Conservation (phyloP, 495 filamentous ascomycete species). For the Penicillium malachiteum region DNA sequence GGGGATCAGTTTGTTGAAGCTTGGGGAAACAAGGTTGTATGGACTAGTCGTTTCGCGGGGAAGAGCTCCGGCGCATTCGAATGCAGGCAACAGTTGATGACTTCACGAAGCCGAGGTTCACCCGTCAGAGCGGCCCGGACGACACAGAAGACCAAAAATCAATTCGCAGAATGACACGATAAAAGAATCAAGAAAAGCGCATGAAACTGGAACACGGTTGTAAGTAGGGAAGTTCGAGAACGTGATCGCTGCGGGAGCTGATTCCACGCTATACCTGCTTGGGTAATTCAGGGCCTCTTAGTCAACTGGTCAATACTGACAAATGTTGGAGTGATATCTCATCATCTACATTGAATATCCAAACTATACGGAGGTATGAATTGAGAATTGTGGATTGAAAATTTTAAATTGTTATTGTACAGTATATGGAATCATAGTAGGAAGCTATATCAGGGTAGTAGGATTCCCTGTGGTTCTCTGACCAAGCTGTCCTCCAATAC, state of each 20-base stretch:
- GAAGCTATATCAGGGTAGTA: background rate
- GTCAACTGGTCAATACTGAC: too few species aligned
- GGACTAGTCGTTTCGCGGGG: conserved; percentile 34
- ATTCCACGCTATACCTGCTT: conserved; percentile 29
- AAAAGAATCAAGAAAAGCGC: conserved; percentile 8
- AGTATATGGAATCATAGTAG: conserved; percentile 15
- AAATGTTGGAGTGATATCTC: too few species aligned
- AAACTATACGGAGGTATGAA: background rate
- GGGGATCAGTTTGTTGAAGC: conserved; percentile 20
- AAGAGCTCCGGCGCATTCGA: conserved; percentile 41
- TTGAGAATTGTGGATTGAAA: background rate
- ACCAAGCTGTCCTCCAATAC: background rate
- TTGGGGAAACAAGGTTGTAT: conserved; percentile 9
- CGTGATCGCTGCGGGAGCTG: conserved; percentile 31
- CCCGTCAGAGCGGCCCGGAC: background rate
- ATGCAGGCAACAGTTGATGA: conserved; percentile 24
- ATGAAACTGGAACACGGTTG: conserved; percentile 9
- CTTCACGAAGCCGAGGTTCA: background rate
- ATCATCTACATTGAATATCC: too few species aligned
- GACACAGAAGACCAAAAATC: background rate
- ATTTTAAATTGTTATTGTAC: conserved; percentile 24
- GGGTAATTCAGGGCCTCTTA: conserved; percentile 10
- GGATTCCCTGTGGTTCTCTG: background rate
- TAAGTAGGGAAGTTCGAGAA: conserved; percentile 26
- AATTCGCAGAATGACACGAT: conserved; percentile 2